Evolutionary conservation across 1,284 basidiomycete species (phyloP).

Genomic region (Puccinia triticina): DNA sequence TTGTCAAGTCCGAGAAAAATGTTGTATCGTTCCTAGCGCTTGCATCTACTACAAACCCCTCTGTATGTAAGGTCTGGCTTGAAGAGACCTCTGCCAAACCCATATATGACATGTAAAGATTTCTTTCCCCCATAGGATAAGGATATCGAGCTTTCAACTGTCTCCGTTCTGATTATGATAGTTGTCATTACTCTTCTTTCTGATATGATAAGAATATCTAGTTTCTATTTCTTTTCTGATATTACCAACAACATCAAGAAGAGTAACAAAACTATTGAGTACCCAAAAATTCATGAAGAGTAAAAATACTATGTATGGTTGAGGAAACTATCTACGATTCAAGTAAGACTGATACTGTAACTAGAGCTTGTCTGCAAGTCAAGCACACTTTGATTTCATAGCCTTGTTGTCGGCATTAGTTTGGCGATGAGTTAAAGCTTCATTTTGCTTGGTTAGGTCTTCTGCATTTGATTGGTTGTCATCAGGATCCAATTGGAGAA

Average conservation of each 20-base stretch:
- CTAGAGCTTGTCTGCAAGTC: not conserved
- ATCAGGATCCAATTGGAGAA: not conserved
- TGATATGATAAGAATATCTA: too few relatives aligned
- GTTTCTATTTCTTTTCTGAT: too few relatives aligned
- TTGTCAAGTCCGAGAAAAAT: not conserved
- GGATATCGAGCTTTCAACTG: too few relatives aligned
- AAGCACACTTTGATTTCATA: not conserved
- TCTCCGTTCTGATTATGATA: too few relatives aligned
- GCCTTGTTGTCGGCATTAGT: not conserved
- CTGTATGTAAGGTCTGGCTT: slow-evolving; percentile 12
- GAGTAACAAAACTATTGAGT: too few relatives aligned
- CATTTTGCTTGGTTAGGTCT: not conserved
- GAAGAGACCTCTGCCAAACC: too few relatives aligned
- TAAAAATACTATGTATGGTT: too few relatives aligned
- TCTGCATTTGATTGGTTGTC: not conserved
- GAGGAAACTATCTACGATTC: not conserved
- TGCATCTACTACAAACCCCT: not conserved
- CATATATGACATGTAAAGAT: too few relatives aligned
- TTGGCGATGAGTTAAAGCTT: not conserved
- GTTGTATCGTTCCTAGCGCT: not conserved
- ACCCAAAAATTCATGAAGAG: too few relatives aligned
- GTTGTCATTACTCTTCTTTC: too few relatives aligned
- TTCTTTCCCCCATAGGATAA: too few relatives aligned
- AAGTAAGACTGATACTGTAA: not conserved
- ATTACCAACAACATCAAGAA: too few relatives aligned